Evolutionary conservation across 163 green algal species (phyloP).

Genomic region (Prototheca stagnorum): DNA sequence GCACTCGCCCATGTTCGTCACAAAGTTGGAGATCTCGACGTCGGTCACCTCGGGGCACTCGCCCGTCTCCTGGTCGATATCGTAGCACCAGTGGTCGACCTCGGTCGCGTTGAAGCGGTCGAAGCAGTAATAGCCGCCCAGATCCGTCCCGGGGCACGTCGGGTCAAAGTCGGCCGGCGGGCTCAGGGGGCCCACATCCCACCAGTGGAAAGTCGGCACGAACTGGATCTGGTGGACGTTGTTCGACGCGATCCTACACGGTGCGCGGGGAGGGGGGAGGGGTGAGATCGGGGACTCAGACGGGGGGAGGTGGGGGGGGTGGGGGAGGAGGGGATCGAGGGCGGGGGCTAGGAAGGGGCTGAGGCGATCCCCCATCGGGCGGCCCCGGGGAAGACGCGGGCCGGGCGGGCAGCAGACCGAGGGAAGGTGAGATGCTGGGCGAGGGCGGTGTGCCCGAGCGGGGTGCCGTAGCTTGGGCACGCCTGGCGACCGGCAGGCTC

Average conservation of each 20-base stretch:
- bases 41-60: not conserved
- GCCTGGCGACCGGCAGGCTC: too few species aligned
- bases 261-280: too few species aligned
- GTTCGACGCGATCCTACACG: not conserved
- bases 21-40: not conserved
- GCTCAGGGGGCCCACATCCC: not conserved
- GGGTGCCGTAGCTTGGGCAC: too few species aligned
- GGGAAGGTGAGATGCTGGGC: too few species aligned
- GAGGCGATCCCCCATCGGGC: too few species aligned
- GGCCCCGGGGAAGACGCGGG: too few species aligned
- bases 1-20: slow-evolving; percentile 1
- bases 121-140: slow-evolving; percentile 3
- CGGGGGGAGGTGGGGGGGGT: too few species aligned
- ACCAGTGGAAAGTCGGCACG: slow-evolving; percentile 2
- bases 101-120: slow-evolving; percentile 3
- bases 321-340: too few species aligned
- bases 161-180: slow-evolving; percentile 1
- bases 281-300: too few species aligned
- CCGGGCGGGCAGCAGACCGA: too few species aligned
- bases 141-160: not conserved
- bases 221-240: slow-evolving; percentile 1
- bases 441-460: too few species aligned
- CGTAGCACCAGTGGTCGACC: slow-evolving; percentile 6
- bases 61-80: not conserved
- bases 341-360: too few species aligned